Evolutionary conservation across 371 early-diverging fungal genomes (phyloP), one percentile per base, ranked within the genome.

Genomic region (Batkoa obscura): DNA sequence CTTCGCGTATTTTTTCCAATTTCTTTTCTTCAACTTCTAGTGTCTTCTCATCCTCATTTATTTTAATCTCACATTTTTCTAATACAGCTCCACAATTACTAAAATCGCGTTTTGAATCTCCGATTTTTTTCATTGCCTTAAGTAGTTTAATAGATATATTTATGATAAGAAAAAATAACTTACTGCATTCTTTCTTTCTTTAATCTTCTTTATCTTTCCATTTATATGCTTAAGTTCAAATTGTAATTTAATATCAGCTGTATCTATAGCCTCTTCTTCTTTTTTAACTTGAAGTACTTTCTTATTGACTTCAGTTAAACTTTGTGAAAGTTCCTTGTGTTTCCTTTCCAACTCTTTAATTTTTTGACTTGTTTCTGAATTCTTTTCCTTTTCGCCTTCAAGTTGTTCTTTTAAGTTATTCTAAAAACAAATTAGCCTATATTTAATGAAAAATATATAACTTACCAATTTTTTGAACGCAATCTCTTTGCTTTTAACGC

Each of bases 201-300:
- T 66, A 3, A 72, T 50, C 61, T 86, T 88, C 58, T 85, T 86
- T 52, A 79, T 72, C 60, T 84, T 86, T 42, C 64, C 73, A 37
- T 68, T 70, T 61, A 89, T 62, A 67, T 90, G 85, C 50, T 88
- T 82, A 60, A 76, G 80, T 43, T 80, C 78, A 60, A 88, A 90
- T 51, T 78, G 75, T 38, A 83, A 60, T 59, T 84, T 71, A 13
- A 90, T 83, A 50, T 86, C 79, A 41, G 82, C 82, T 50, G 80
- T 81, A 61, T 94, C 94, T 48, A 75, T 72, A 64, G 74, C 79
- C 15, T 77, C 65, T 38, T 86, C 73, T 54, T 83, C 76, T 47
- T 76, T 72, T 3, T 63, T 47, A 10, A 78, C 66, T 43, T 74
- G 74, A 33, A 69, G 67, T 0, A 77, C 66, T 43, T 81, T 72